Evolutionary conservation across 1,284 basidiomycete species (phyloP).

Genomic region (Cystobasidium slooffiae): DNA sequence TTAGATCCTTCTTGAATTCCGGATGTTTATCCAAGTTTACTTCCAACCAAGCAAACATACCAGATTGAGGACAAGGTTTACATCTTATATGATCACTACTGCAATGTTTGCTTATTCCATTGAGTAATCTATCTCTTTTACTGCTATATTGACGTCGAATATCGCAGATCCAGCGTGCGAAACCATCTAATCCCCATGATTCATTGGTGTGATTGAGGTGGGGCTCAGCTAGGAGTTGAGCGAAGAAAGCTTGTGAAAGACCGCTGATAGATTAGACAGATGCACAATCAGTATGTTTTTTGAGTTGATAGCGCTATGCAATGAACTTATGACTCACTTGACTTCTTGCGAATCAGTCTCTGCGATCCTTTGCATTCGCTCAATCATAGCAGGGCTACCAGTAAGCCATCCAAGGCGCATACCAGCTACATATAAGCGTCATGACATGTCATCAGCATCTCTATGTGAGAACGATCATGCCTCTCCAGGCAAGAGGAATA

Average conservation of each 20-base stretch:
- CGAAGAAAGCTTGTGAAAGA: slow-evolving; percentile 38
- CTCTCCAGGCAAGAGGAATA: slow-evolving; percentile 2
- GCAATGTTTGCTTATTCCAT: slow-evolving; percentile 34
- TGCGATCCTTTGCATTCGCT: slow-evolving; percentile 70
- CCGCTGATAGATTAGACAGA: slow-evolving; percentile 6
- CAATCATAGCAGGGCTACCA: slow-evolving; percentile 67
- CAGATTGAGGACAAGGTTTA: slow-evolving; percentile 35
- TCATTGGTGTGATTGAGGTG: slow-evolving; percentile 36
- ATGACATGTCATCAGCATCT: not conserved
- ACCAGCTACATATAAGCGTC: slow-evolving; percentile 62
- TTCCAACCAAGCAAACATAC: slow-evolving; percentile 41
- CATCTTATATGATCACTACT: slow-evolving; percentile 34
- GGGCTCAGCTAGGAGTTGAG: slow-evolving; percentile 38
- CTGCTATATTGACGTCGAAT: slow-evolving; percentile 33
- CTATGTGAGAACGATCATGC: not conserved
- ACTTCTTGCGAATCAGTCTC: slow-evolving; percentile 68
- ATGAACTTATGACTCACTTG: slow-evolving; percentile 24
- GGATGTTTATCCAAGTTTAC: slow-evolving; percentile 33
- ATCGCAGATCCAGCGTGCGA: slow-evolving; percentile 43
- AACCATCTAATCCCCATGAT: slow-evolving; percentile 38
- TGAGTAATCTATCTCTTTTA: slow-evolving; percentile 35
- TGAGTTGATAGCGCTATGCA: not conserved
- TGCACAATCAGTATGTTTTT: not conserved
- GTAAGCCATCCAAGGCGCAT: slow-evolving; percentile 80
- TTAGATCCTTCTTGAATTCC: slow-evolving; percentile 24